Evolutionary conservation across 805 yeast species (phyloP).

Genomic region (Candida tibetensis): DNA sequence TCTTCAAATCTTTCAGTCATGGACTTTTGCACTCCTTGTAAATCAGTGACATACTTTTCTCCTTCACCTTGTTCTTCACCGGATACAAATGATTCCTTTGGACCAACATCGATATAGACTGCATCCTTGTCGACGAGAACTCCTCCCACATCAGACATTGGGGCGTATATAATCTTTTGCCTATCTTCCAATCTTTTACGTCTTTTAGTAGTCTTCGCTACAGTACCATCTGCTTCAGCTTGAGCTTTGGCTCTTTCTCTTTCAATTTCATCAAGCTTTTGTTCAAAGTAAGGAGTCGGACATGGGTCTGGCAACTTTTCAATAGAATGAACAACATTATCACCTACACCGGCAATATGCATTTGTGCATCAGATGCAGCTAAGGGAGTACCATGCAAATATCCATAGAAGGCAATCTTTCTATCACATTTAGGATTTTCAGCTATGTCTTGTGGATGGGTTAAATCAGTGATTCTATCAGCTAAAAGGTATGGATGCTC

Average conservation of each 20-base stretch:
- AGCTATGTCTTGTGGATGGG: constrained; percentile 84
- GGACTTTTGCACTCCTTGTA: constrained; percentile 67
- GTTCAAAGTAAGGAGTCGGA: constrained; percentile 93
- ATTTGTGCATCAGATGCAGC: constrained; percentile 66
- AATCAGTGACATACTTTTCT: constrained; percentile 75
- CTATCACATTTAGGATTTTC: constrained; percentile 82
- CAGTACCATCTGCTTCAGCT: constrained; percentile 55
- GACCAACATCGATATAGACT: constrained; percentile 84
- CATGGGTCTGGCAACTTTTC: constrained; percentile 98
- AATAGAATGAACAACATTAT: constrained; percentile 66
- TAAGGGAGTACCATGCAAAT: constrained; percentile 89
- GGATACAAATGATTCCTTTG: constrained; percentile 47
- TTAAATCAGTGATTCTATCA: constrained; percentile 89
- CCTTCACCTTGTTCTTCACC: constrained; percentile 79
- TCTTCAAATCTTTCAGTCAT: constrained; percentile 55
- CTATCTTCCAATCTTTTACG: constrained; percentile 91
- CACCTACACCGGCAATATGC: constrained; percentile 97
- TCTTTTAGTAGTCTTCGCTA: constrained; percentile 57
- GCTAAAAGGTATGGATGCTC: constrained; percentile 94
- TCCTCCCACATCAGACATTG: constrained; percentile 99
- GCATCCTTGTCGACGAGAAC: constrained; percentile 96
- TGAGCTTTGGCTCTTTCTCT: constrained; percentile 68
- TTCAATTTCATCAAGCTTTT: constrained; percentile 76
- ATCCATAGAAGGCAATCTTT: constrained; percentile 89
- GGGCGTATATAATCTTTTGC: constrained; percentile 93